phyloP scores from a whole-genome alignment of 139 green algal genomes.

The Picochlorum costavermella region DNA sequence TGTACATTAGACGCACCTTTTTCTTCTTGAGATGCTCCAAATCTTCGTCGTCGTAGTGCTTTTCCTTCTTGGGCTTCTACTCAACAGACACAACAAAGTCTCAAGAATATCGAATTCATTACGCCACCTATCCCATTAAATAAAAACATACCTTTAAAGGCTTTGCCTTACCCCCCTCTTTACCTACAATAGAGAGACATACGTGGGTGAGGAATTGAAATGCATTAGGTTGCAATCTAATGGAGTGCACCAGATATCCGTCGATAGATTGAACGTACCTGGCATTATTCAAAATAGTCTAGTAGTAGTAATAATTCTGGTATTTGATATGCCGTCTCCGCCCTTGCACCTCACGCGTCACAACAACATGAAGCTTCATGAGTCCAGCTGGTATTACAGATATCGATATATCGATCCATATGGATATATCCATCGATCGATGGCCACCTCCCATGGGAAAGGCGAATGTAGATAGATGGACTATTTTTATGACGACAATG shows the following conservation, averaged over 20 bases:
- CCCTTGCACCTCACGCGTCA: too few species aligned
- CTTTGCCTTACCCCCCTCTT: constrained; percentile 31
- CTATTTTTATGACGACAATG: too few species aligned
- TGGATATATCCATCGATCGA: too few species aligned
- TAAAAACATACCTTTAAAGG: constrained; percentile 11
- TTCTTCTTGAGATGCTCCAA: constrained; percentile 33
- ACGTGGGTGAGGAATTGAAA: background rate
- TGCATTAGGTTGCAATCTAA: background rate
- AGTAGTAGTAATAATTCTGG: too few species aligned
- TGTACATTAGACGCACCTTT: constrained; percentile 13
- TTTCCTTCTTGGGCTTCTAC: constrained; percentile 17
- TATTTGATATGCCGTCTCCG: too few species aligned
- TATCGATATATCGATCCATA: too few species aligned
- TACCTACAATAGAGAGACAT: constrained; percentile 9
- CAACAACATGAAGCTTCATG: too few species aligned
- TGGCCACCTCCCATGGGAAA: too few species aligned
- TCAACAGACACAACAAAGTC: background rate
- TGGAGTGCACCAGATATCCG: background rate
- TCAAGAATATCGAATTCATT: background rate
- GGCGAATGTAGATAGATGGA: too few species aligned
- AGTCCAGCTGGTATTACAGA: too few species aligned
- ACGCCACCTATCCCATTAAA: background rate
- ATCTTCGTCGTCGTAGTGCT: constrained; percentile 30
- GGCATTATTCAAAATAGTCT: background rate
- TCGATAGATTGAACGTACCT: background rate